A percentile compares a stretch with the other conserved stretches of the same genome.
phyloP scores from a whole-genome alignment of 441 rosid genomes.

The Corymbia calophylla region DNA sequence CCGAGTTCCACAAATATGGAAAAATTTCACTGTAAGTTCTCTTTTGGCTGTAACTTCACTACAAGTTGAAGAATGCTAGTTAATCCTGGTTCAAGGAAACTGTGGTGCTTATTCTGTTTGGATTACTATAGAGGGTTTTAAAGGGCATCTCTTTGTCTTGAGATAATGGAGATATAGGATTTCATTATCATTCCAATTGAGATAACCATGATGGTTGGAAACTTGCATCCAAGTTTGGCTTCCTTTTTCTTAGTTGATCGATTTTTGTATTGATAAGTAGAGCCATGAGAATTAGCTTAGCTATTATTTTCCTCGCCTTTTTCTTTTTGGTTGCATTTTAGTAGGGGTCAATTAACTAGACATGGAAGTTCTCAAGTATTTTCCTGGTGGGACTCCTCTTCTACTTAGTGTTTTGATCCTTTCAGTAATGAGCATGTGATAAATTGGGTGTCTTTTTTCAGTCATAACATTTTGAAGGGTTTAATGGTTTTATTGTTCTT shows the following conservation, averaged over 20 bases:
- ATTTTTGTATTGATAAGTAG: neutral
- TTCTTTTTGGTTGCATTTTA: neutral
- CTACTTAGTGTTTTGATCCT: neutral
- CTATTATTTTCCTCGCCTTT: neutral
- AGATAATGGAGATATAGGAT: neutral
- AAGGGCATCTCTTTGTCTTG: neutral
- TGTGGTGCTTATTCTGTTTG: neutral
- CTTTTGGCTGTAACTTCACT: neutral
- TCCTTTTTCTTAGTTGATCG: neutral
- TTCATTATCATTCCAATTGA: neutral
- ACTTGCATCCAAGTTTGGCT: neutral
- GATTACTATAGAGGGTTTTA: neutral
- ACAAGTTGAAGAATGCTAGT: neutral
- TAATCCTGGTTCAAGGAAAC: neutral
- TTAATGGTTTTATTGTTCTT: neutral
- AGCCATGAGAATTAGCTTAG: neutral
- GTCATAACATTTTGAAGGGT: neutral
- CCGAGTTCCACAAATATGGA: conserved; percentile 91
- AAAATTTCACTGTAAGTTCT: conserved; percentile 67
- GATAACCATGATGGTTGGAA: neutral
- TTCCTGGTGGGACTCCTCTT: neutral
- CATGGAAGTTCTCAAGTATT: neutral
- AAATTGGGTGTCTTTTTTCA: neutral
- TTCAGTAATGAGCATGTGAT: neutral
- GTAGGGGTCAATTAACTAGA: neutral